phyloP scores from a whole-genome alignment of 2,329 filamentous ascomycete species.

The Epichloe gansuensis region DNA sequence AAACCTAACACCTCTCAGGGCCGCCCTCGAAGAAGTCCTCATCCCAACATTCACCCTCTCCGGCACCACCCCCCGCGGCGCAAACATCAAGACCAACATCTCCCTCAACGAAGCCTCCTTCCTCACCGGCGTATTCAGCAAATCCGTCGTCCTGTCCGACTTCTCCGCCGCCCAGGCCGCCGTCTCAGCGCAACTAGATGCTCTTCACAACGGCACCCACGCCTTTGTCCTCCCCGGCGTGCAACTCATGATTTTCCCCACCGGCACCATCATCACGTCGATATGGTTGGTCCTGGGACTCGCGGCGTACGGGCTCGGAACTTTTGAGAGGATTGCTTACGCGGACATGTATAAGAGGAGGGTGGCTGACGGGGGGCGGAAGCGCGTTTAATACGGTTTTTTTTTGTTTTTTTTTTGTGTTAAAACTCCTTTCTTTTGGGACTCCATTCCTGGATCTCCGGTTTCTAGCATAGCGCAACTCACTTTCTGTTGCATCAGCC shows the following conservation, averaged over 20 bases:
- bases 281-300: constrained; percentile 48
- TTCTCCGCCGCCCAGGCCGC: constrained; percentile 35
- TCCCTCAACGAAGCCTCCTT: constrained; percentile 60
- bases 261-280: constrained; percentile 53
- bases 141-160: constrained; percentile 39
- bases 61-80: constrained; percentile 38
- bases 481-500: too few relatives aligned
- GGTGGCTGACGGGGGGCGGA: constrained; percentile 3
- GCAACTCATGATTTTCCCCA: constrained; percentile 54
- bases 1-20: constrained; percentile 24
- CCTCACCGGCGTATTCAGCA: constrained; percentile 56
- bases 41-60: constrained; percentile 56
- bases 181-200: constrained; percentile 32
- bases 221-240: constrained; percentile 60
- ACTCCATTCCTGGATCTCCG: too few relatives aligned
- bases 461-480: not conserved
- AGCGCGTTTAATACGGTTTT: not conserved
- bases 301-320: constrained; percentile 48
- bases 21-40: constrained; percentile 47
- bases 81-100: constrained; percentile 47
- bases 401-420: too few relatives aligned
- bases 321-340: constrained; percentile 52
- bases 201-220: constrained; percentile 36
- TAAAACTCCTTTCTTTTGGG: too few relatives aligned
- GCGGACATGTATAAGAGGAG: constrained; percentile 46